Base-by-base conservation (phyloP, 169 alveolate genomes). In the Babesia ovis region DNA sequence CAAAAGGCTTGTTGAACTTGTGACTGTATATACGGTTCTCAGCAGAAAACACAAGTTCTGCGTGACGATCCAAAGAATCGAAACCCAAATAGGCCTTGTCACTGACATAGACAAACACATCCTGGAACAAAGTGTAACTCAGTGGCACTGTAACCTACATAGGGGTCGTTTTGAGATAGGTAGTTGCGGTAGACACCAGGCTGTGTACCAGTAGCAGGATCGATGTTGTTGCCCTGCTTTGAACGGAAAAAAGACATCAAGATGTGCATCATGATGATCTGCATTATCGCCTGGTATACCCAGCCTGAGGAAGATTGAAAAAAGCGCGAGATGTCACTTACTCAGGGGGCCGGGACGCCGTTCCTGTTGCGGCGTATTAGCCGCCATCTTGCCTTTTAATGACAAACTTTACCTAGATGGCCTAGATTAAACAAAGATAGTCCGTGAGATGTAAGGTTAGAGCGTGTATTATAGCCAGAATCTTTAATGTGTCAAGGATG, bases 21-120 rank as follows among this genome's bases (percentile, higher is more conserved):
- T 80, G 73, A 27, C 53, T 11, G 39, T 80, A 80, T 0, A 43
- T 34, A 8, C 64, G 80, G 61, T 70, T 80, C 42, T 80, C 88
- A 18, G 62, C 68, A 16, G 69, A 45, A 41, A 23, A 80, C 50
- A 70, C 84, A 41, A 70, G 69, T 43, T 68, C 39, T 4, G 70
- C 66, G 25, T 37, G 22, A 27, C 8, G 18, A 20, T 60, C 84
- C 35, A 80, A 43, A 23, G 41, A 45, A 12, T 80, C 72, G 31
- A 80, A 23, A 43, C 43, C 84, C 22, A 41, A 35, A 34, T 54
- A 37, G n/a, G 43, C 53, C 18, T 61, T 66, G 16, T 16, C 45
- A 23, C 68, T 59, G 27, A 70, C 77, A 29, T 55, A 69, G 11
- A 55, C 84, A 41, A 29, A 80, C 45, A 71, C 50, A 70, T 80